Percentiles rank a stretch among this genome's conserved stretches.
These are phyloP conservation scores for Allium cepa DNA, from an alignment of 106 monocot species.

Conservation along the genomic window DNA sequence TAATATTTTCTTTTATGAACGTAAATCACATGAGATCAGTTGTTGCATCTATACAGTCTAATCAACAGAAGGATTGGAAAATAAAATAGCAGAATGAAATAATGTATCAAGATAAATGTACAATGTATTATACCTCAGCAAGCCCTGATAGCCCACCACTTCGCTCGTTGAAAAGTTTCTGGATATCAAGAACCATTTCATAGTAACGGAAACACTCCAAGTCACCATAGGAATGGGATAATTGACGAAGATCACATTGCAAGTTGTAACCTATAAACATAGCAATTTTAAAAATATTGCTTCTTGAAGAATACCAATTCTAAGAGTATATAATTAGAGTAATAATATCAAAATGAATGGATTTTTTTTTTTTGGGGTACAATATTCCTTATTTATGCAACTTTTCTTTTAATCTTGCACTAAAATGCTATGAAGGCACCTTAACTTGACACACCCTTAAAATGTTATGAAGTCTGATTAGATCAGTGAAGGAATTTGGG, in stretches of 20 bases:
- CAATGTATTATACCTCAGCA: conserved; percentile 49
- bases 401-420: no score
- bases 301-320: no score
- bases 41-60: not conserved
- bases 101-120: not conserved
- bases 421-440: no score
- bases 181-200: conserved; percentile 91
- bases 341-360: no score
- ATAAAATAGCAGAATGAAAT: not conserved
- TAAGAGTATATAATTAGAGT: no score
- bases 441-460: no score
- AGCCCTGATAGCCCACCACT: conserved; percentile 84
- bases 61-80: not conserved
- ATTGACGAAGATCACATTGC: conserved; percentile 84
- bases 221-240: conserved; percentile 83
- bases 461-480: no score
- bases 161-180: conserved; percentile 76
- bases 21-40: not conserved
- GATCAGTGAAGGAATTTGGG: no score
- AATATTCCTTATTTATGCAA: no score
- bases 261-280: conserved; percentile 74
- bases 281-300: not conserved
- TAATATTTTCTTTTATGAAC: conserved; percentile 53
- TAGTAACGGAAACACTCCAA: conserved; percentile 81
- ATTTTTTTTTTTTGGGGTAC: no score